A percentile compares a stretch with the other conserved stretches of the same genome.
Conservation (phyloP, 768 basidiomycete species). For the Tricholoma matsutake region DNA sequence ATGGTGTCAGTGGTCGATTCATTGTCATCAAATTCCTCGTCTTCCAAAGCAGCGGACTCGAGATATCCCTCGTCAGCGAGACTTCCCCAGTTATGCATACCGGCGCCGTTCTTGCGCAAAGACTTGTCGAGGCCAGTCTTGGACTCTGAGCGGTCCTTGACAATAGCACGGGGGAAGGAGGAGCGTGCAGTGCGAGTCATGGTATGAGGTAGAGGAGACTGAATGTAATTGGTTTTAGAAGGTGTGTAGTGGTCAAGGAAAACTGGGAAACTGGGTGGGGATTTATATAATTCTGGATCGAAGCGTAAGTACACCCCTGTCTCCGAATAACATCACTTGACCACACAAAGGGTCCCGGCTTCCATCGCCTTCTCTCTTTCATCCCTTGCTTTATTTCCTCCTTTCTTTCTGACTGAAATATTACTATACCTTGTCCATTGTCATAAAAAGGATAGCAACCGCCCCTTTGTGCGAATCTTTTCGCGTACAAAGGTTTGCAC, state of each 20-base stretch:
- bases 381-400: neutral
- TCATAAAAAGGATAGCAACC: neutral
- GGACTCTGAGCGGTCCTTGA: constrained; percentile 76
- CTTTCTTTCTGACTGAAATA: neutral
- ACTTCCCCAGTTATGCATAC: constrained; percentile 84
- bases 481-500: no score
- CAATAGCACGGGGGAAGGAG: constrained; percentile 63
- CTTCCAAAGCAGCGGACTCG: constrained; percentile 55
- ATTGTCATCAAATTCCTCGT: constrained; percentile 48
- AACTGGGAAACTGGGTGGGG: constrained; percentile 1
- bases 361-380: constrained; percentile 13
- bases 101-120: constrained; percentile 76
- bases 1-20: constrained; percentile 14
- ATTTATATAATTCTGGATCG: constrained; percentile 18
- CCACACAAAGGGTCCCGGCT: constrained; percentile 12
- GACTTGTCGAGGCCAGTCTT: constrained; percentile 72
- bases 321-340: constrained; percentile 14
- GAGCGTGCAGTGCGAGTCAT: constrained; percentile 86
- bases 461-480: no score
- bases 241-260: constrained; percentile 6
- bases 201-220: constrained; percentile 12
- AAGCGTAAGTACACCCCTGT: constrained; percentile 16
- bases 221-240: constrained; percentile 2
- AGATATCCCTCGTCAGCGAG: constrained; percentile 58
- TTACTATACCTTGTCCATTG: neutral